Percentiles rank a stretch among this genome's conserved stretches.
phyloP scores from a whole-genome alignment of 1,284 basidiomycete species.

The Ustilago shanxiensis region DNA sequence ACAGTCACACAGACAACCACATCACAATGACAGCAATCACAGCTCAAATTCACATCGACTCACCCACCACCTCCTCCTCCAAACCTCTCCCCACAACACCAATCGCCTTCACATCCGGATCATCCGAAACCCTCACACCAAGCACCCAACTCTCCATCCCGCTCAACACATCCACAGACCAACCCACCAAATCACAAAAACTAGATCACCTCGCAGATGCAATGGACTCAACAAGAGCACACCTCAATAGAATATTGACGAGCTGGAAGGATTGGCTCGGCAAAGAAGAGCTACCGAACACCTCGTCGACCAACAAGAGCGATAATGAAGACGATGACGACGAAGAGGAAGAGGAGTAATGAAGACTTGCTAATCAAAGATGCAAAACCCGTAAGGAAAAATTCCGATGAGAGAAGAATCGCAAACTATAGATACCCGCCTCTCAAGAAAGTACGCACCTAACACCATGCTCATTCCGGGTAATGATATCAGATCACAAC shows the following conservation, averaged over 20 bases:
- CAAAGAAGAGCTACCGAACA: constrained; percentile 12
- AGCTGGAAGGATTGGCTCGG: constrained; percentile 49
- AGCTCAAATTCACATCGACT: constrained; percentile 33
- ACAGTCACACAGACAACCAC: not conserved
- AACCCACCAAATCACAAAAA: constrained; percentile 23
- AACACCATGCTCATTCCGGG: not conserved
- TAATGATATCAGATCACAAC: not conserved
- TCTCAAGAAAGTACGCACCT: not conserved
- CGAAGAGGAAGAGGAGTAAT: constrained; percentile 20
- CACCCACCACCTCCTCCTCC: constrained; percentile 2
- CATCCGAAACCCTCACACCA: constrained; percentile 15
- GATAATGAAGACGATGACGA: constrained; percentile 29
- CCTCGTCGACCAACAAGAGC: constrained; percentile 9
- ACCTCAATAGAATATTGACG: constrained; percentile 33
- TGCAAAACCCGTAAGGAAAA: not conserved
- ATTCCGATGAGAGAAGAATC: too few relatives aligned
- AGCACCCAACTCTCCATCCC: constrained; percentile 28
- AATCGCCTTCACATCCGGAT: constrained; percentile 9
- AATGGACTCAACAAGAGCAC: constrained; percentile 26
- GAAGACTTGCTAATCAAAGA: not conserved
- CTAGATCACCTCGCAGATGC: constrained; percentile 33
- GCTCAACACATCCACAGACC: not conserved
- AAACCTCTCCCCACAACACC: constrained; percentile 18
- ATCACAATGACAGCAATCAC: constrained; percentile 8
- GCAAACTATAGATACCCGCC: constrained; percentile 8